These are phyloP conservation scores for Mycena pura DNA, from an alignment of 768 basidiomycete species.

Conservation along the genomic window DNA sequence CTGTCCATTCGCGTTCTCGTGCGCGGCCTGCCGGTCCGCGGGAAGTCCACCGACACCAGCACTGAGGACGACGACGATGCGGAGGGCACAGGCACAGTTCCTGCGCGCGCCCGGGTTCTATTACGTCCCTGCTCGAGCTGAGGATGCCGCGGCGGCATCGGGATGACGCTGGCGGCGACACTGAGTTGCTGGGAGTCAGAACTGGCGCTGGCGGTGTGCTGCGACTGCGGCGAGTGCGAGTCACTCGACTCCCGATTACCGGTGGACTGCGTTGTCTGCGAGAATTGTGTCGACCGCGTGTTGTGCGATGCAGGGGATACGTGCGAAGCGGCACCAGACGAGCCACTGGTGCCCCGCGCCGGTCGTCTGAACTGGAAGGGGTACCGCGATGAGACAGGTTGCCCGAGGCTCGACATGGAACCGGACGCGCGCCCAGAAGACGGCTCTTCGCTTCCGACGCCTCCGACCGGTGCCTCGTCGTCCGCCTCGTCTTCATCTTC, in stretches of 20 bases:
- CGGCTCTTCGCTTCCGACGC: constrained; percentile 48
- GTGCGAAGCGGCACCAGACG: constrained; percentile 49
- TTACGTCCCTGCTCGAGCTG: constrained; percentile 31
- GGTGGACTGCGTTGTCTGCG: constrained; percentile 62
- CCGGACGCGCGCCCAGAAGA: constrained; percentile 74
- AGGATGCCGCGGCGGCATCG: constrained; percentile 48
- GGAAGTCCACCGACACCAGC: constrained; percentile 24
- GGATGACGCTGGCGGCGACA: constrained; percentile 41
- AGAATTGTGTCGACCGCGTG: constrained; percentile 45
- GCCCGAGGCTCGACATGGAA: constrained; percentile 86
- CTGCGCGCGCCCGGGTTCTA: constrained; percentile 32
- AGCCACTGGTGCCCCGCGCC: constrained; percentile 48
- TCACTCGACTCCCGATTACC: constrained; percentile 69
- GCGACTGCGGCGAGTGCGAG: constrained; percentile 57
- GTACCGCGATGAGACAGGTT: constrained; percentile 72
- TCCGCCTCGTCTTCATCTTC: constrained; percentile 55
- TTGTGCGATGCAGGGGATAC: constrained; percentile 39
- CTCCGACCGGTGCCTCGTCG: constrained; percentile 38
- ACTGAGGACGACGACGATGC: constrained; percentile 27
- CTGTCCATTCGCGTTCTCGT: constrained; percentile 21
- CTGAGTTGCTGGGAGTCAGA: constrained; percentile 41
- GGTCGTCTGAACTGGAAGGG: constrained; percentile 72
- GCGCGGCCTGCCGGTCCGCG: constrained; percentile 9
- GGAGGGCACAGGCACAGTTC: constrained; percentile 31
- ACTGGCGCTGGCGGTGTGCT: constrained; percentile 40